Base-by-base conservation (phyloP, 2,329 filamentous ascomycete species). In the Exophiala sideris region DNA sequence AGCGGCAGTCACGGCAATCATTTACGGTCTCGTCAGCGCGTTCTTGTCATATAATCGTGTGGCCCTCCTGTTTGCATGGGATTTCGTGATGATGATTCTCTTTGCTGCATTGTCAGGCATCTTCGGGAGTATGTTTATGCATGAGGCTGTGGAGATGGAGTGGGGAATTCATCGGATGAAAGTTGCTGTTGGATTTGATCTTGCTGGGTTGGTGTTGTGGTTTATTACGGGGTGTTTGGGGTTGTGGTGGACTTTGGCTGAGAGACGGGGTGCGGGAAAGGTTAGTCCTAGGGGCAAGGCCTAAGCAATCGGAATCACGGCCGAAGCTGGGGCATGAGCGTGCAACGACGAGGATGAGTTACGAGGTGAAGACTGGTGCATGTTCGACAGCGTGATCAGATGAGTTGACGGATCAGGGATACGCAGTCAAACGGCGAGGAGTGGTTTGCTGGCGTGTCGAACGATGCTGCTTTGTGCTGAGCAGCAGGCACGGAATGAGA, bases 81-180 rank as follows among this genome's bases (percentile, higher is more conserved):
- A 91, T 69, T 72, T 78, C 35, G 67, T 92, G 11, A 71, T 95
- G 14, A 88, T 87, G 63, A 76, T 94, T 59, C 79, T 95, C 29
- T 95, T 89, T 86, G 83, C 90, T 56, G 82, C 84, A 1, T 77
- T 94, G 5, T 95, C 95, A 68, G 91, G 89, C 14, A 75, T 94
- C 56, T 96, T 96, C 68, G 91, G 85, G 50, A 84, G 80, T 64
- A 83, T 92, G 78, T 96, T 86, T 76, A 87, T 95, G 67, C 71
- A 81, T 50, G 84, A 85, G 64, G 70, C 89, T 54, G 69, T 85
- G 0, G 76, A 87, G 67, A 84, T 84, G 11, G 79, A 88, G 66
- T 64, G 65, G 38, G 84, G 79, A 46, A 79, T 92, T 53, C 73
- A 77, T 61, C 80, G 88, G 52, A 95, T 96, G 90, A 90, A 91